Evolutionary conservation across 805 yeast species (phyloP).

Genomic region (Myxozyma neglecta): DNA sequence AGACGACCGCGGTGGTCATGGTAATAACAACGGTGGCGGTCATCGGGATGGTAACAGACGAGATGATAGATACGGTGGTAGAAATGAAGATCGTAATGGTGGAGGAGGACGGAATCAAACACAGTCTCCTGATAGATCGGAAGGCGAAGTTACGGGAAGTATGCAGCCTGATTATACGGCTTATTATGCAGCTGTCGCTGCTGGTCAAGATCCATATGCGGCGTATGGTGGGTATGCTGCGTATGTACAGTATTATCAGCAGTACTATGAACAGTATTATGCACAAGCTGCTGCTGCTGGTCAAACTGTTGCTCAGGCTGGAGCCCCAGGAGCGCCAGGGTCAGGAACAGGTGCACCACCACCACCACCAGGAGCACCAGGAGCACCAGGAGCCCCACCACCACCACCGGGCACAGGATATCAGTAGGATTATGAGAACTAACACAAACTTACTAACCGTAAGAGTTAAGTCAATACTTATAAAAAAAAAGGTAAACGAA

Average conservation of each 20-base stretch:
- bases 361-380: neutral
- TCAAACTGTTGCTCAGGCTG: neutral
- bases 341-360: neutral
- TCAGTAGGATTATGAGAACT: neutral
- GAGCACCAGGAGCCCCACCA: neutral
- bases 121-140: conserved; percentile 15
- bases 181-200: conserved; percentile 31
- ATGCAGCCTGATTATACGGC: conserved; percentile 30
- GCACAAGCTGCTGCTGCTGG: conserved; percentile 23
- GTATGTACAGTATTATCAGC: conserved; percentile 33
- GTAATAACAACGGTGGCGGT: conserved; percentile 14
- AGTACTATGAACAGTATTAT: conserved; percentile 32
- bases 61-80: neutral
- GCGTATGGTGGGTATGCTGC: conserved; percentile 36
- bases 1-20: neutral
- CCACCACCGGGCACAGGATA: conserved; percentile 9
- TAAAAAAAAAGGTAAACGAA: too few relatives aligned
- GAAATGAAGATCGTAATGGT: neutral
- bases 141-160: conserved; percentile 7
- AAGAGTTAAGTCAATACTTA: too few relatives aligned
- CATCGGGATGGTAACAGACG: conserved; percentile 2
- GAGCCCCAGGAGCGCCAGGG: conserved; percentile 1
- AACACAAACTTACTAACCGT: too few relatives aligned
- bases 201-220: conserved; percentile 35
- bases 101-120: neutral